Evolutionary conservation across 2,329 filamentous ascomycete genomes (phyloP), one percentile per base, ranked within the genome.

Genomic region (Cercospora sesami): DNA sequence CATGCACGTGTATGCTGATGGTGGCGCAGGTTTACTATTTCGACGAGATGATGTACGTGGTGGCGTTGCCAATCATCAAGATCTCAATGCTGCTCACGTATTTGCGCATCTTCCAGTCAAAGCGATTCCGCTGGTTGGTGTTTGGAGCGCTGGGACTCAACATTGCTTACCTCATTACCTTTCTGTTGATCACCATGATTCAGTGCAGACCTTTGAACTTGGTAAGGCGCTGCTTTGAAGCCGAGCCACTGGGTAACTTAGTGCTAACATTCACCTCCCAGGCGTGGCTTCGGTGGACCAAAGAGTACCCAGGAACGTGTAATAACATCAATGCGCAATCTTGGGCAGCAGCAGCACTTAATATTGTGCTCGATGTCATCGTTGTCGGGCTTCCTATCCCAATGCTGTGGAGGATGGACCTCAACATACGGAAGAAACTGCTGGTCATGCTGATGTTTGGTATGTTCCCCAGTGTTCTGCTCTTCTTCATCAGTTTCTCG

Each of bases 321-420:
- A 70, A 68, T 18, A 66, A 70, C 42, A 63, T 70, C 51, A 71
- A 71, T 12, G 69, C 69, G 7, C 69, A 68, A 21, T 68, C 65
- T 5, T 67, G 65, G 65, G 55, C 65, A 16, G 59, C 65, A 9
- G 55, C 65, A 30, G 65, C 39, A n/a, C 36, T 60, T 1, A 67
- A 67, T 18, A 67, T 67, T 10, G 12, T 67, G 9, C 61, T 67
- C 4, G 65, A 67, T 33, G 18, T 67, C 2, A 55, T 64, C 5
- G 65, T 67, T 3, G 31, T 67, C 8, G 48, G 30, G 1, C 42
- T 67, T 18, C 65, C 65, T 0, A 63, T 67, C 2, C 65, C 65
- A 0, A 33, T 67, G 42, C 60, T 67, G 21, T 64, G 39, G 55
- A 64, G 57, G 7, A 67, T 67, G 65, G 60, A 67, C 16, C 65